Conservation (phyloP, 2,329 filamentous ascomycete genomes). For the Biscogniauxia mediterranea region DNA sequence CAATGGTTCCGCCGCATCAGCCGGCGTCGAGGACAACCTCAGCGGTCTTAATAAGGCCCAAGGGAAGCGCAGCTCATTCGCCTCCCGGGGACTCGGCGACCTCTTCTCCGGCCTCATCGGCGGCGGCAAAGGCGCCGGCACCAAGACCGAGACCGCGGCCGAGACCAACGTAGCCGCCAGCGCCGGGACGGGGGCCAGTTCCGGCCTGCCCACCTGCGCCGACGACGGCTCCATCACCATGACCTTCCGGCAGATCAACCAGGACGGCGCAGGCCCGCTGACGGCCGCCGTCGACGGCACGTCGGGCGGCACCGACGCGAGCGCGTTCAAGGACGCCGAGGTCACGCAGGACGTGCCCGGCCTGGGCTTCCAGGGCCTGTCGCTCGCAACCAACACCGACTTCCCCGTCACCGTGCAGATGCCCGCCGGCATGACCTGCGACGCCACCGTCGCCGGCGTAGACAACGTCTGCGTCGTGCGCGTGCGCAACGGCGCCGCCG, state of each 20-base stretch:
- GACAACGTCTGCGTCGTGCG: conserved; percentile 64
- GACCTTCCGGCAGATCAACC: conserved; percentile 70
- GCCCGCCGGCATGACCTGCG: conserved; percentile 66
- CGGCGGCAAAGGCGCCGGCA: conserved; percentile 34
- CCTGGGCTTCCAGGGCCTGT: conserved; percentile 54
- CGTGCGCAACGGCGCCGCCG: conserved; percentile 59
- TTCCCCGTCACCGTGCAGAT: conserved; percentile 65
- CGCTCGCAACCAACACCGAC: conserved; percentile 58
- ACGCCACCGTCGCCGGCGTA: conserved; percentile 56
- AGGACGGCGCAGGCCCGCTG: conserved; percentile 66
- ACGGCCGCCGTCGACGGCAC: conserved; percentile 60
- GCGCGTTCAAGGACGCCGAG: conserved; percentile 58
- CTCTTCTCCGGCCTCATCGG: conserved; percentile 29
- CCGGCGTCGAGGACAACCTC: conserved; percentile 45
- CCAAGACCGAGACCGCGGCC: conserved; percentile 39
- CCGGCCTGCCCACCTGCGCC: conserved; percentile 58
- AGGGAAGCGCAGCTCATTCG: conserved; percentile 23
- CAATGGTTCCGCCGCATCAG: conserved; percentile 37
- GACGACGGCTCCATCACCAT: conserved; percentile 61
- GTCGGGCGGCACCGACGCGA: conserved; percentile 59
- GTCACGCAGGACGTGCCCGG: conserved; percentile 63
- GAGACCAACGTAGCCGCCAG: conserved; percentile 55
- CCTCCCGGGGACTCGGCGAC: conserved; percentile 29
- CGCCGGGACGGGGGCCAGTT: conserved; percentile 51
- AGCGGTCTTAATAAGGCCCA: conserved; percentile 19